phyloP scores from a whole-genome alignment of 176 grass and related monocot genomes.

The Cymbopogon citratus region DNA sequence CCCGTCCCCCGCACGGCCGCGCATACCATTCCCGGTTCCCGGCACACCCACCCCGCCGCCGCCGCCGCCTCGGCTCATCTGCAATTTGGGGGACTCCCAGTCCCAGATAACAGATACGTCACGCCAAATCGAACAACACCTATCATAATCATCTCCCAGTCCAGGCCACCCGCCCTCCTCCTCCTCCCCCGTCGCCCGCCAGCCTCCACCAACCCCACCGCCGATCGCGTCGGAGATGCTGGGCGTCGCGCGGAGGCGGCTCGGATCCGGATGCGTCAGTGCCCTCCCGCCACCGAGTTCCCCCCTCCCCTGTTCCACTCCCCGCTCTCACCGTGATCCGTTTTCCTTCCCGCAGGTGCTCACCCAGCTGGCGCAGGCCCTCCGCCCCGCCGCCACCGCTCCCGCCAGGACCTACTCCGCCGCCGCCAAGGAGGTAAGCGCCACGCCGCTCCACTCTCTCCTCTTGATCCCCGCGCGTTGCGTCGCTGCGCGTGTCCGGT shows the following conservation, averaged over 20 bases:
- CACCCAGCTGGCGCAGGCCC: conserved; percentile 41
- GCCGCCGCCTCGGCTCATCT: no score
- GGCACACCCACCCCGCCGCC: no score
- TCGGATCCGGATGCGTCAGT: conserved; percentile 57
- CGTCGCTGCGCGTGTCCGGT: no score
- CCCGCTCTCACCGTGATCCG: background rate
- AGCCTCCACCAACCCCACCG: background rate
- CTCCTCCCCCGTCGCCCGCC: no score
- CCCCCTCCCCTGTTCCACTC: background rate
- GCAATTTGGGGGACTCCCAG: no score
- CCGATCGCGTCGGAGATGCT: conserved; percentile 55
- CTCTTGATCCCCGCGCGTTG: background rate
- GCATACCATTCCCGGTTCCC: no score
- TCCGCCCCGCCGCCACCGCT: conserved; percentile 40
- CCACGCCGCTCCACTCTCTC: no score
- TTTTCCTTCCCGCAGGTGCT: conserved; percentile 43
- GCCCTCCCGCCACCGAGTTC: background rate
- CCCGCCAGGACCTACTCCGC: conserved; percentile 48
- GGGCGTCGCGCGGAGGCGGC: conserved; percentile 57
- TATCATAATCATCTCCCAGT: no score
- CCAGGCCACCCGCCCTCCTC: background rate
- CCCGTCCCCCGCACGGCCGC: no score
- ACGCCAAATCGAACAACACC: no score
- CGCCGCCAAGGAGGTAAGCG: conserved; percentile 81
- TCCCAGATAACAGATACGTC: no score